These are phyloP conservation scores for Moesziomyces sp. DNA, from an alignment of 1,284 basidiomycete genomes.

Conservation along the genomic window DNA sequence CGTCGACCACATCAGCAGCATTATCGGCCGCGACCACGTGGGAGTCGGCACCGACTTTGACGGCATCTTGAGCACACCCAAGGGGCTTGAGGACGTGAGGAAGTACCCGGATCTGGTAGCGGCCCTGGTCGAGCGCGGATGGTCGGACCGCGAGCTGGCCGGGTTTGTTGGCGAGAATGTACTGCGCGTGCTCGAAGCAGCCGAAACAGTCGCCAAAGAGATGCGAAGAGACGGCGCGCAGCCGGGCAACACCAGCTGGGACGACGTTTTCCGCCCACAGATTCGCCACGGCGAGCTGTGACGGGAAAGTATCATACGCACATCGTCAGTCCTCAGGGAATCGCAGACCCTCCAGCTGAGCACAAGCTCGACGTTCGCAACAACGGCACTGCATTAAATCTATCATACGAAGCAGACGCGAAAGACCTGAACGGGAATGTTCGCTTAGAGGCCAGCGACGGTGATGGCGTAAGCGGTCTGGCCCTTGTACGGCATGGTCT, in stretches of 20 bases:
- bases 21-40: constrained; percentile 34
- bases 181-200: constrained; percentile 32
- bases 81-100: constrained; percentile 39
- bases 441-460: constrained; percentile 23
- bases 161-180: constrained; percentile 44
- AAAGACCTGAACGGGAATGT: background rate
- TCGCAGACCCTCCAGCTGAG: background rate
- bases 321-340: background rate
- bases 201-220: constrained; percentile 24
- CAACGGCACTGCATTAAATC: too few species aligned
- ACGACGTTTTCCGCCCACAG: constrained; percentile 25
- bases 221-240: constrained; percentile 24
- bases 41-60: constrained; percentile 50
- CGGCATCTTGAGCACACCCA: constrained; percentile 32
- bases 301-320: background rate
- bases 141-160: constrained; percentile 35
- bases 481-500: constrained; percentile 35
- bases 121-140: constrained; percentile 24
- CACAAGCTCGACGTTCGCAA: too few species aligned
- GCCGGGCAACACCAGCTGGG: constrained; percentile 39
- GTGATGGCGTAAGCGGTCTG: constrained; percentile 38
- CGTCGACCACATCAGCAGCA: constrained; percentile 28
- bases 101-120: constrained; percentile 39
- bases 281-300: constrained; percentile 10
- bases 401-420: background rate